Evolutionary conservation across 2,329 filamentous ascomycete genomes (phyloP).

Genomic region (Chalaropsis ovoidea): DNA sequence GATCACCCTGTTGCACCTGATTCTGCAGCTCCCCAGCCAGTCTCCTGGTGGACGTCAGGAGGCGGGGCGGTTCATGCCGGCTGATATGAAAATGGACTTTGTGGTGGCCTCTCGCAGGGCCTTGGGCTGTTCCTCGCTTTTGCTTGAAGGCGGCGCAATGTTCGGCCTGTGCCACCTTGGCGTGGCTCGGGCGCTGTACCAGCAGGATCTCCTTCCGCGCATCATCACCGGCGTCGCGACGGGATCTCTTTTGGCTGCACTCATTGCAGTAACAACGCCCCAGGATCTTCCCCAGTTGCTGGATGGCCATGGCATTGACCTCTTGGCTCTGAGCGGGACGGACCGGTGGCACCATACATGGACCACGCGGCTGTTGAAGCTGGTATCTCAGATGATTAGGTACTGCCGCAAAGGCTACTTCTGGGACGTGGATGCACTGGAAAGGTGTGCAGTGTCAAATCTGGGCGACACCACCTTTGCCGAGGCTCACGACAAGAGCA

Average conservation of each 20-base stretch:
- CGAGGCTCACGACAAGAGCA: constrained; percentile 78
- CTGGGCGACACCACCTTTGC: constrained; percentile 87
- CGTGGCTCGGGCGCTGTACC: constrained; percentile 76
- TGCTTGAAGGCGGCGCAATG: constrained; percentile 81
- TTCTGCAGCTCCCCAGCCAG: constrained; percentile 44
- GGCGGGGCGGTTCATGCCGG: constrained; percentile 33
- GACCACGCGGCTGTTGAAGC: constrained; percentile 35
- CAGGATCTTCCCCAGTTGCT: constrained; percentile 71
- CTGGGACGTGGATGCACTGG: constrained; percentile 68
- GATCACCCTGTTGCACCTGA: constrained; percentile 67
- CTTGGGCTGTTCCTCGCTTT: constrained; percentile 74
- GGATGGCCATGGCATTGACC: constrained; percentile 68
- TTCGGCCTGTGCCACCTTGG: constrained; percentile 86
- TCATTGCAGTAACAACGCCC: constrained; percentile 79
- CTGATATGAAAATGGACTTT: constrained; percentile 71
- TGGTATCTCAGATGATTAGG: constrained; percentile 55
- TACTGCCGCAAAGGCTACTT: constrained; percentile 72
- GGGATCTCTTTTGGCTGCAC: constrained; percentile 76
- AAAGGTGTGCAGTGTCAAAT: constrained; percentile 74
- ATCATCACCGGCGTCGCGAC: constrained; percentile 89
- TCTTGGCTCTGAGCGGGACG: constrained; percentile 59
- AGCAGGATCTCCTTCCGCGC: constrained; percentile 69
- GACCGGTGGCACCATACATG: constrained; percentile 26
- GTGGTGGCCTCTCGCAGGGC: constrained; percentile 79
- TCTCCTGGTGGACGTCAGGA: constrained; percentile 40